Conservation (phyloP, 2,329 filamentous ascomycete species). For the Monosporascus sp. region DNA sequence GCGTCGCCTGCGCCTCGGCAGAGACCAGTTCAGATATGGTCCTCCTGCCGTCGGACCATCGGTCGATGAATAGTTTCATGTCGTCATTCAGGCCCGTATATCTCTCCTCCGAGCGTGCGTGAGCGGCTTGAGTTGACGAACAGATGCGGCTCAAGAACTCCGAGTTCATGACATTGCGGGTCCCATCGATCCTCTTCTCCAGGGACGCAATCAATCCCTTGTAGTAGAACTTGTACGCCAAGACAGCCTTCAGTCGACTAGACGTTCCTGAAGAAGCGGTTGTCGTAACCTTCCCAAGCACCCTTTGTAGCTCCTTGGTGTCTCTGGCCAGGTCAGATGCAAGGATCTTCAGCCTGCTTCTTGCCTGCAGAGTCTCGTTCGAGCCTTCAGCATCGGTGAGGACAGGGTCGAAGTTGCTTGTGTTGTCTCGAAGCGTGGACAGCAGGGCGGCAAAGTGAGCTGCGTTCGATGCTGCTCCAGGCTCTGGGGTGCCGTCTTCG, state of each 20-base stretch:
- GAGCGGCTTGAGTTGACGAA: slow-evolving; percentile 5
- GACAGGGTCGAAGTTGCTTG: slow-evolving; percentile 1
- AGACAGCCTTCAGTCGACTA: not conserved
- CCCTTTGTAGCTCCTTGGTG: not conserved
- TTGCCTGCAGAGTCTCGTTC: not conserved
- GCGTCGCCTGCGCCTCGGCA: slow-evolving; percentile 2
- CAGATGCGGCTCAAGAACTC: slow-evolving; percentile 7
- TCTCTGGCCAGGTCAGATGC: slow-evolving; percentile 2
- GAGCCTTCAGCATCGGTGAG: not conserved
- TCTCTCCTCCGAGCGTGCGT: not conserved
- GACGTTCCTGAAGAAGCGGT: not conserved
- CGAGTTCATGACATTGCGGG: not conserved
- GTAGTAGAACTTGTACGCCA: slow-evolving; percentile 1
- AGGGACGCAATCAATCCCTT: not conserved
- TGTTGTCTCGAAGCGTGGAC: not conserved
- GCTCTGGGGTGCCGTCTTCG: slow-evolving; percentile 3
- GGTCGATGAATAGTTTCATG: slow-evolving; percentile 3
- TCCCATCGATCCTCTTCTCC: slow-evolving; percentile 3
- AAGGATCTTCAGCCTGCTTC: slow-evolving; percentile 3
- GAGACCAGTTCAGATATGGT: slow-evolving; percentile 1
- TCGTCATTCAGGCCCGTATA: slow-evolving; percentile 1
- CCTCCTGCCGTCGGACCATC: slow-evolving; percentile 7
- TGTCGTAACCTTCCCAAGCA: slow-evolving; percentile 1
- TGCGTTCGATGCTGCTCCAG: not conserved
- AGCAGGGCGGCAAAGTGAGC: not conserved